Conservation (phyloP, 306 rosid genomes). For the Dryas drummondii region DNA sequence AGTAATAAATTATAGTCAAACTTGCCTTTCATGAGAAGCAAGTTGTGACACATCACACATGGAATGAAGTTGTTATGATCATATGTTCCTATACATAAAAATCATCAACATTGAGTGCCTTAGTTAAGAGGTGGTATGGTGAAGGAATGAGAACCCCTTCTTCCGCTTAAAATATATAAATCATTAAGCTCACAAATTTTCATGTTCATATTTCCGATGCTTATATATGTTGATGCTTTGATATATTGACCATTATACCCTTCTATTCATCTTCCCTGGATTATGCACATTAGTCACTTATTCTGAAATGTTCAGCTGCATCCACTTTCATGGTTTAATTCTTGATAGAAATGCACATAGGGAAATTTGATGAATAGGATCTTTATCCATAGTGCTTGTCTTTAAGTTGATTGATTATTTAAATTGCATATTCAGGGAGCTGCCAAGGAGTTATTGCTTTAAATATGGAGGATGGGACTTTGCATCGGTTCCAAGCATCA, state of each 20-base stretch:
- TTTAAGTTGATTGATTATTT: constrained; percentile 16
- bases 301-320: background rate
- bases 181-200: background rate
- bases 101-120: background rate
- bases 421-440: constrained; percentile 51
- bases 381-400: background rate
- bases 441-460: constrained; percentile 95
- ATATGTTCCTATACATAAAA: background rate
- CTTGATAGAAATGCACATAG: background rate
- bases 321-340: background rate
- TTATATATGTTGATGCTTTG: too few species aligned
- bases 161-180: background rate
- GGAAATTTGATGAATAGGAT: background rate
- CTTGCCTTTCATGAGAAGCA: background rate
- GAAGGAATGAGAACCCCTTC: background rate
- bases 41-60: background rate
- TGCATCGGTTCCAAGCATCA: constrained; percentile 85
- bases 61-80: background rate
- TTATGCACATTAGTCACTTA: background rate
- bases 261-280: background rate
- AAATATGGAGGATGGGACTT: constrained; percentile 89
- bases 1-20: background rate
- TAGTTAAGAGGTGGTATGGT: background rate
- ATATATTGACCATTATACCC: too few species aligned
- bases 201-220: too few species aligned